Evolutionary conservation across 1,139 yeast genomes (phyloP).

Genomic region (Kluyveromyces sp.): DNA sequence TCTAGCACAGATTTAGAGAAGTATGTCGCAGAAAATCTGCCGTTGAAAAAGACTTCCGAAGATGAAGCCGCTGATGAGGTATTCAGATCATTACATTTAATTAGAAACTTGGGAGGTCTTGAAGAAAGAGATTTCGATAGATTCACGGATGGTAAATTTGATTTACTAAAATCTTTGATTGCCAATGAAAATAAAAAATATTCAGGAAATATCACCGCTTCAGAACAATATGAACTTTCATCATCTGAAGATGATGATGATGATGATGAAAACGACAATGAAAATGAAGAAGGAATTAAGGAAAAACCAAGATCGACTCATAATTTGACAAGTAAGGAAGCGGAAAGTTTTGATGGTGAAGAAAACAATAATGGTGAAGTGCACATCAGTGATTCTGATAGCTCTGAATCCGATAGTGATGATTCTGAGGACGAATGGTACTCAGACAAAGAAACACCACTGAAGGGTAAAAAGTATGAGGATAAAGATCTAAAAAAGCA

Average conservation of each 20-base stretch:
- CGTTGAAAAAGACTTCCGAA: conserved; percentile 43
- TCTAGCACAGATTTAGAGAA: conserved; percentile 35
- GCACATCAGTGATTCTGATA: conserved; percentile 12
- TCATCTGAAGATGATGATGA: conserved; percentile 15
- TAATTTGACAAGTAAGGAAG: no score
- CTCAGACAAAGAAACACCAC: conserved; percentile 34
- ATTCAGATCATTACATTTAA: conserved; percentile 80
- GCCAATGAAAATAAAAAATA: conserved; percentile 31
- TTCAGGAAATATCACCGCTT: conserved; percentile 22
- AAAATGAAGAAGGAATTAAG: conserved; percentile 9
- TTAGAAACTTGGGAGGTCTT: conserved; percentile 60
- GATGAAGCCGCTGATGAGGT: conserved; percentile 74
- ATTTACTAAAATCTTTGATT: conserved; percentile 59
- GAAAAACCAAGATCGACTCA: conserved; percentile 5
- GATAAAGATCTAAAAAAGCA: conserved; percentile 80
- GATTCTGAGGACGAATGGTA: conserved; percentile 33
- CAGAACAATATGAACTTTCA: conserved; percentile 20
- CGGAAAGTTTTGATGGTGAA: conserved; percentile 9
- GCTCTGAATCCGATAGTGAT: conserved; percentile 23
- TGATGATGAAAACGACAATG: conserved; percentile 2
- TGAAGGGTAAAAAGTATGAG: conserved; percentile 69
- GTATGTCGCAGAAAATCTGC: conserved; percentile 37
- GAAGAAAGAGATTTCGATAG: conserved; percentile 86
- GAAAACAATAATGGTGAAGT: conserved; percentile 30
- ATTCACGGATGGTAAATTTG: conserved; percentile 74